Conservation (phyloP, 192 early-diverging fungal species). For the Pilobolus umbonatus region DNA sequence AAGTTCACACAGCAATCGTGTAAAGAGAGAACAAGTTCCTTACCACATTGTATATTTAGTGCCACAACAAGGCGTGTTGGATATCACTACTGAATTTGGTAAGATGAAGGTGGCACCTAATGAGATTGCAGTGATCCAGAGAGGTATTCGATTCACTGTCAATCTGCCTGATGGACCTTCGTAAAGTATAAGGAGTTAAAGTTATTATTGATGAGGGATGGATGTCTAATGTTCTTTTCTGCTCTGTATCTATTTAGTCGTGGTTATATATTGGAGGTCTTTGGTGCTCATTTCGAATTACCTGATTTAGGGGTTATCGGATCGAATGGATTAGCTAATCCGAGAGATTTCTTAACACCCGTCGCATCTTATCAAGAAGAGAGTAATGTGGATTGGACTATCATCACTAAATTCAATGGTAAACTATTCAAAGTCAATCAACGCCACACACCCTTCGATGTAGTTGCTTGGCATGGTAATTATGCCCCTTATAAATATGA, state of each 20-base stretch:
- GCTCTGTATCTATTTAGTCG: conserved; percentile 38
- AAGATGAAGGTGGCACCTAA: conserved; percentile 74
- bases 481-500: conserved; percentile 95
- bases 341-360: conserved; percentile 91
- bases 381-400: conserved; percentile 51
- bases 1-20: background rate
- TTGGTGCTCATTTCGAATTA: conserved; percentile 85
- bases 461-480: conserved; percentile 98
- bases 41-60: conserved; percentile 40
- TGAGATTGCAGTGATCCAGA: conserved; percentile 92
- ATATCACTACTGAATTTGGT: conserved; percentile 91
- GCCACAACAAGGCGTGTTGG: conserved; percentile 87
- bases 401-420: conserved; percentile 84
- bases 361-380: conserved; percentile 72
- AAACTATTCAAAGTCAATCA: conserved; percentile 65
- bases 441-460: conserved; percentile 89
- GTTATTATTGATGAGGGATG: background rate
- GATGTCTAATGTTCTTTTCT: background rate
- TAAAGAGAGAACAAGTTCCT: background rate
- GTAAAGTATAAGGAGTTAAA: conserved; percentile 23
- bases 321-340: conserved; percentile 92
- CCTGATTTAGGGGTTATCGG: conserved; percentile 94
- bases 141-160: conserved; percentile 85
- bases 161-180: conserved; percentile 70
- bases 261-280: conserved; percentile 91